Conservation (phyloP, 352 stramenopile genomes). For the Peronospora farinosa region DNA sequence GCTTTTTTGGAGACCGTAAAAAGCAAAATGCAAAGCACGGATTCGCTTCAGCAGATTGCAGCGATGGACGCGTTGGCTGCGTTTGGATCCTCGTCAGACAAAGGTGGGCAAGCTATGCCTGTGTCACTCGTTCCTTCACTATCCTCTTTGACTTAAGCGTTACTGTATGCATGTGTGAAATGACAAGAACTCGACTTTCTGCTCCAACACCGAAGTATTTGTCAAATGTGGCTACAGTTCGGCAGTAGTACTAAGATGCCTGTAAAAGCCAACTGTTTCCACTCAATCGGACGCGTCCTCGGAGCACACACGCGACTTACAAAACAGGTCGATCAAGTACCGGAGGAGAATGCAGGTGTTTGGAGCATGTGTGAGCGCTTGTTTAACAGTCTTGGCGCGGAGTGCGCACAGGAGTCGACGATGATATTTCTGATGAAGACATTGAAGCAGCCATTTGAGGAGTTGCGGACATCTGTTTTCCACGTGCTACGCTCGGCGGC, state of each 20-base stretch:
- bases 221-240: constrained; percentile 49
- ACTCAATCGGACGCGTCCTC: constrained; percentile 58
- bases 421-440: constrained; percentile 66
- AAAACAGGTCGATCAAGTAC: constrained; percentile 28
- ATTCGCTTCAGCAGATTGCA: constrained; percentile 71
- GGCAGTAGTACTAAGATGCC: constrained; percentile 58
- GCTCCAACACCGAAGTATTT: constrained; percentile 62
- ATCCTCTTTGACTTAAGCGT: not conserved
- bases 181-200: constrained; percentile 58
- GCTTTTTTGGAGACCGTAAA: constrained; percentile 73
- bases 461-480: constrained; percentile 71
- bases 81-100: constrained; percentile 72
- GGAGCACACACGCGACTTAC: constrained; percentile 40
- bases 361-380: constrained; percentile 64
- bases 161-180: constrained; percentile 2
- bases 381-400: constrained; percentile 55
- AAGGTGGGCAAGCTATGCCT: constrained; percentile 37
- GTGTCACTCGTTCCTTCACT: not conserved
- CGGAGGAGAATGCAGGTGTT: constrained; percentile 49
- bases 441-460: constrained; percentile 81
- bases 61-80: constrained; percentile 78
- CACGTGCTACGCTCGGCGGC: constrained; percentile 71
- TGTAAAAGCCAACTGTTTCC: constrained; percentile 71
- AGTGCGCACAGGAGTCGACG: constrained; percentile 45
- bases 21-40: constrained; percentile 52